These are phyloP conservation scores for Epichloe glyceriae DNA, from an alignment of 2,329 filamentous ascomycete genomes.

Conservation along the genomic window DNA sequence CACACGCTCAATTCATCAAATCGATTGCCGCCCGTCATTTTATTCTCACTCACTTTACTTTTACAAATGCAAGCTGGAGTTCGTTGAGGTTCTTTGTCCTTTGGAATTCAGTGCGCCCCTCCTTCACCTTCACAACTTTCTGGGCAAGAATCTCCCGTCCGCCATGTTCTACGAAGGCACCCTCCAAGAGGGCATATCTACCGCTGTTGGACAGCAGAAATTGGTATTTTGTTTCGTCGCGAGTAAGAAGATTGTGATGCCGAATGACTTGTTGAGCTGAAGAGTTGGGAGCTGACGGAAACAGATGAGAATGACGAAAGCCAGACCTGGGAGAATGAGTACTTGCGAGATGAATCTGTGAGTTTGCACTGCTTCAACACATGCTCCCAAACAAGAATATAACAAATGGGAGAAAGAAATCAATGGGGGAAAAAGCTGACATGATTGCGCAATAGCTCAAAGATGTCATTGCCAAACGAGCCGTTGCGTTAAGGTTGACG, in stretches of 20 bases:
- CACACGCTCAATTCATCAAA: too few species aligned
- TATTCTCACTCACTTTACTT: too few species aligned
- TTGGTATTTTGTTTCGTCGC: conserved; percentile 75
- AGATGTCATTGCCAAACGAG: conserved; percentile 42
- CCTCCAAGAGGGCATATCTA: conserved; percentile 66
- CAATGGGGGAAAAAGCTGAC: conserved; percentile 1
- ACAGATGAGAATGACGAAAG: conserved; percentile 60
- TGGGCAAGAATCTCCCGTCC: neutral
- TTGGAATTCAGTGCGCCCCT: too few species aligned
- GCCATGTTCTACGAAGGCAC: conserved; percentile 71
- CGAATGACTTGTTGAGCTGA: neutral
- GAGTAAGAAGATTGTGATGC: conserved; percentile 36
- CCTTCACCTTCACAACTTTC: too few species aligned
- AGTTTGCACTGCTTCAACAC: conserved; percentile 7
- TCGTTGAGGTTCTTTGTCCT: too few species aligned
- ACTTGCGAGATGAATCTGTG: conserved; percentile 44
- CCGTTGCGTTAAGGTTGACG: conserved; percentile 56
- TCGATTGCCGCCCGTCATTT: neutral
- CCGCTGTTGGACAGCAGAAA: conserved; percentile 62
- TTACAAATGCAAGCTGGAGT: too few species aligned
- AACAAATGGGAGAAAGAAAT: neutral
- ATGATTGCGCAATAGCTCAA: conserved; percentile 30
- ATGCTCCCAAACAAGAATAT: neutral
- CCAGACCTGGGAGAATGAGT: conserved; percentile 58
- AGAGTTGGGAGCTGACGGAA: conserved; percentile 7